Conservation (phyloP, 805 yeast genomes). For the Kockiozyma suomiensis region DNA sequence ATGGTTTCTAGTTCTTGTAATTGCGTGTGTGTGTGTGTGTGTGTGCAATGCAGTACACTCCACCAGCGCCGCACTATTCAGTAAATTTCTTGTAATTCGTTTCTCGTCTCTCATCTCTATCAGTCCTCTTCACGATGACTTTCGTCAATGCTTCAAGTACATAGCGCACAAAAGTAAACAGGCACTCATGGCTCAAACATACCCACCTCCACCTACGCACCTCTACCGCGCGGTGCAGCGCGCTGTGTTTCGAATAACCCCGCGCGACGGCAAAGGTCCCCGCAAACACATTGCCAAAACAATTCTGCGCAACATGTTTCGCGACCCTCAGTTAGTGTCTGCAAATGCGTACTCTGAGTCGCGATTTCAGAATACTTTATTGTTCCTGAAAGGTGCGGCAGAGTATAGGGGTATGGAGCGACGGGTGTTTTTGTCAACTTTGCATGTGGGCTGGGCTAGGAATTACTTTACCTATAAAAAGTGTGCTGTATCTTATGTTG, state of each 20-base stretch:
- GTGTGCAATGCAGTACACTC: too few relatives aligned
- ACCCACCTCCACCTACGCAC: too few relatives aligned
- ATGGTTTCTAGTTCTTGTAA: too few relatives aligned
- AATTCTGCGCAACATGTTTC: slow-evolving; percentile 20
- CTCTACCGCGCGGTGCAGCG: slow-evolving; percentile 6
- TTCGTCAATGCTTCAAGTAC: too few relatives aligned
- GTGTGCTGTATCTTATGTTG: too few relatives aligned
- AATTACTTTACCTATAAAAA: background rate
- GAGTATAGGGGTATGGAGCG: slow-evolving; percentile 12
- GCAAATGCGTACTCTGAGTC: background rate
- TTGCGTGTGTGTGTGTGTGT: too few relatives aligned
- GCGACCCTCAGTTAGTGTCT: background rate
- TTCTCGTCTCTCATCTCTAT: too few relatives aligned
- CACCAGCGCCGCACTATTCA: too few relatives aligned
- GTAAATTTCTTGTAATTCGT: too few relatives aligned
- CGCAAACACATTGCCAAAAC: background rate
- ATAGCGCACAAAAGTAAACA: too few relatives aligned
- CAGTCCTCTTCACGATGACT: too few relatives aligned
- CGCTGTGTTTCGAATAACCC: background rate
- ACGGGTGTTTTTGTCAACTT: background rate
- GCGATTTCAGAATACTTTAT: slow-evolving; percentile 19
- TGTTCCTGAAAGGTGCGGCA: slow-evolving; percentile 11
- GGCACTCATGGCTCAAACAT: too few relatives aligned
- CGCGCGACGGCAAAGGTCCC: background rate
- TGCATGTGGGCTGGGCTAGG: slow-evolving; percentile 20